Evolutionary conservation across 352 stramenopile species (phyloP).

Genomic region (Pythium aristosporum): DNA sequence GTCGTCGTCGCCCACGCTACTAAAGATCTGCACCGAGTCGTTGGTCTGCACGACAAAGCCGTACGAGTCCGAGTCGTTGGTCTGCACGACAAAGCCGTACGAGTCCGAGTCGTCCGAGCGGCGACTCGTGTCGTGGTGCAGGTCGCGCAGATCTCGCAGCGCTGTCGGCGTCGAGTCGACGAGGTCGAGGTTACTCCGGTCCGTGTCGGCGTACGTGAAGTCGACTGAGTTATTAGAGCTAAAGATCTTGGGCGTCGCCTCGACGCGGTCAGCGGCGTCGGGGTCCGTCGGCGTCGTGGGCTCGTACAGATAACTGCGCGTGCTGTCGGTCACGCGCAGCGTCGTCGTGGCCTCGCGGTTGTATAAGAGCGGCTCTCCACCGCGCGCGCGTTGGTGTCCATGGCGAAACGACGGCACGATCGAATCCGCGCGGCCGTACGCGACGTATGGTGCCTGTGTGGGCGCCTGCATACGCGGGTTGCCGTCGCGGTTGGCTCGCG

Average conservation of each 20-base stretch:
- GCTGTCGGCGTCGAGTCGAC: slow-evolving; percentile 17
- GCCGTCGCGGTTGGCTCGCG: slow-evolving; percentile 4
- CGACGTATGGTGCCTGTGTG: slow-evolving; percentile 8
- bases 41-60: neutral
- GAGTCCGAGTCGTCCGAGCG: slow-evolving; percentile 14
- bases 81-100: slow-evolving; percentile 18
- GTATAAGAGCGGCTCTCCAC: slow-evolving; percentile 24
- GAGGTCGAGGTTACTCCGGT: slow-evolving; percentile 18
- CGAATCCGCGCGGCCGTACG: neutral
- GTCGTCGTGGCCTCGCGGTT: slow-evolving; percentile 32
- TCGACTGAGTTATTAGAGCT: slow-evolving; percentile 36
- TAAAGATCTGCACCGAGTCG: slow-evolving; percentile 4
- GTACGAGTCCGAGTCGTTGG: slow-evolving; percentile 16
- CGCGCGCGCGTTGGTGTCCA: neutral
- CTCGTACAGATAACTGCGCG: slow-evolving; percentile 31
- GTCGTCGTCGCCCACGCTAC: neutral
- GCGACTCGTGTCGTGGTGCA: neutral
- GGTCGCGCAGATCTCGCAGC: slow-evolving; percentile 11
- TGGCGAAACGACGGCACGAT: neutral
- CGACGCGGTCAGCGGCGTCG: neutral
- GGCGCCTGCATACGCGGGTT: slow-evolving; percentile 10
- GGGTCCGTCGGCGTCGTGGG: slow-evolving; percentile 1
- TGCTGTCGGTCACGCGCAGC: slow-evolving; percentile 20
- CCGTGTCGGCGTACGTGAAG: slow-evolving; percentile 35
- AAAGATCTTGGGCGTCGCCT: slow-evolving; percentile 25